phyloP scores from a whole-genome alignment of 1,284 basidiomycete genomes.

The Wallemia mellicola region DNA sequence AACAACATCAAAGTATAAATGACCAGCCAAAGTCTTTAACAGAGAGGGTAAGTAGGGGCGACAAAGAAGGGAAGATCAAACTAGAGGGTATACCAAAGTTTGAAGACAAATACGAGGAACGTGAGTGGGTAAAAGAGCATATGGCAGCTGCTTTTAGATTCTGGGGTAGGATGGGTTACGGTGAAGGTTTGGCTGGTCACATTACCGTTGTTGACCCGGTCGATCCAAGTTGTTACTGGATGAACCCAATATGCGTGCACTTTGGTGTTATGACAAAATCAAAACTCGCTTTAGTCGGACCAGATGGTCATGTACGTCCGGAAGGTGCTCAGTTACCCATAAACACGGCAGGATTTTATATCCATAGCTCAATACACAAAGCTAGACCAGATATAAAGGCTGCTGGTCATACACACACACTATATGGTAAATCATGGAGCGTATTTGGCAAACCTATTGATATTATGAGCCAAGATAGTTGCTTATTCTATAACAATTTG shows the following conservation, averaged over 20 bases:
- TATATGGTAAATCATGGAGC: constrained; percentile 12
- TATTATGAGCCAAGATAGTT: constrained; percentile 15
- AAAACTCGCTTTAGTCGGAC: constrained; percentile 13
- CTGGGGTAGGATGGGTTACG: constrained; percentile 5
- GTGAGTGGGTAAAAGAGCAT: constrained; percentile 7
- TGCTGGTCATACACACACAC: constrained; percentile 13
- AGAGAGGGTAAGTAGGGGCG: not conserved
- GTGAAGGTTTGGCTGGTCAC: constrained; percentile 11
- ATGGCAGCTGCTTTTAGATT: constrained; percentile 12
- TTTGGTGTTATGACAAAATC: constrained; percentile 10
- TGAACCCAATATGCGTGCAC: constrained; percentile 14
- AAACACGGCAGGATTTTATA: not conserved
- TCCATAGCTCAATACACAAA: constrained; percentile 12
- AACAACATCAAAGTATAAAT: not conserved
- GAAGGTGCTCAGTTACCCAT: constrained; percentile 14
- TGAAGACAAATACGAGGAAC: not conserved
- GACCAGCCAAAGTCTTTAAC: not conserved
- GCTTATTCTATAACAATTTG: constrained; percentile 9
- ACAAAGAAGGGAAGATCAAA: not conserved
- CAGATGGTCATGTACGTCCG: constrained; percentile 12
- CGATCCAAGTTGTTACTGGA: constrained; percentile 12
- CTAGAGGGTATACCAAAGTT: not conserved
- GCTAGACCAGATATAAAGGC: constrained; percentile 13
- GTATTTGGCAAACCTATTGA: constrained; percentile 11
- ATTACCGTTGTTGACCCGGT: constrained; percentile 14